phyloP scores from a whole-genome alignment of 2,329 filamentous ascomycete species.

The Tolypocladium ovalisporum region DNA sequence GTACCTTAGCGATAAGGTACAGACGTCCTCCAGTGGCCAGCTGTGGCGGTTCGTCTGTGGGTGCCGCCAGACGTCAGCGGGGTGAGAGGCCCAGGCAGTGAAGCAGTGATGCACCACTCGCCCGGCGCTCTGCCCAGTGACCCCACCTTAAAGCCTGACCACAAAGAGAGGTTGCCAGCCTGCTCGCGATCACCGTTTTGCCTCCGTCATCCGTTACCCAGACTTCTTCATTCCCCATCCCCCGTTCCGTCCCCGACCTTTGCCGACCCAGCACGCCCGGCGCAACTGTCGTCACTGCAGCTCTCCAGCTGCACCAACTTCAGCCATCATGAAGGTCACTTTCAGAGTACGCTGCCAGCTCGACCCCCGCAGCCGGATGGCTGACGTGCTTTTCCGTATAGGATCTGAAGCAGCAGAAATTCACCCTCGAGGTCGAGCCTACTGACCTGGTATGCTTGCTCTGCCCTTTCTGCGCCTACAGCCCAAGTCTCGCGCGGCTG shows the following conservation, averaged over 20 bases:
- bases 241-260: not conserved
- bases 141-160: conserved; percentile 4
- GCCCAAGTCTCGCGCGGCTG: not conserved
- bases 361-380: not conserved
- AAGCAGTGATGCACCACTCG: not conserved
- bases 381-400: conserved; percentile 23
- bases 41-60: not conserved
- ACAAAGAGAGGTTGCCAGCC: conserved; percentile 3
- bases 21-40: not conserved
- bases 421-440: conserved; percentile 88
- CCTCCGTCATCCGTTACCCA: conserved; percentile 4
- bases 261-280: not conserved
- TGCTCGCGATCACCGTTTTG: conserved; percentile 1
- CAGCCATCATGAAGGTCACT: conserved; percentile 56
- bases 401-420: conserved; percentile 99
- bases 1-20: no score
- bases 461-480: conserved; percentile 7
- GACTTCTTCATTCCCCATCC: not conserved
- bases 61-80: not conserved
- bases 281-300: not conserved
- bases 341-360: conserved; percentile 41
- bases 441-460: conserved; percentile 68
- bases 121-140: not conserved
- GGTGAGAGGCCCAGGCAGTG: not conserved
- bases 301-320: conserved; percentile 19